phyloP scores from a whole-genome alignment of 371 early-diverging fungal species.

The Parasitella parasitica region DNA sequence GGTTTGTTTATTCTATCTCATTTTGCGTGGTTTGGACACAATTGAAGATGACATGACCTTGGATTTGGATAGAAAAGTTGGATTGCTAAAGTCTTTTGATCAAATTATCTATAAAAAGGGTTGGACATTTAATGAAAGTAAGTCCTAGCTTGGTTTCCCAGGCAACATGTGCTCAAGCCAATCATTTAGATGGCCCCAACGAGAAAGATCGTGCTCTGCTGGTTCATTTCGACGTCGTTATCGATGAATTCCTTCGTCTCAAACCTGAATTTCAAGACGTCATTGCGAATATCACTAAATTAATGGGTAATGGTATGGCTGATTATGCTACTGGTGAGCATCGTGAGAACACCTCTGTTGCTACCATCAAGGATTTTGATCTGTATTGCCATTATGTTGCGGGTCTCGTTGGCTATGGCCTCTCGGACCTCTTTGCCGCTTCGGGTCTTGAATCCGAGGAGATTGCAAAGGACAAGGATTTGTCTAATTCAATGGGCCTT shows the following conservation, averaged over 20 bases:
- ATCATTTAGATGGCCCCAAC: conserved; percentile 69
- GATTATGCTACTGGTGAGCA: conserved; percentile 72
- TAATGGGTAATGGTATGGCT: conserved; percentile 96
- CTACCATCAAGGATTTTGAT: conserved; percentile 84
- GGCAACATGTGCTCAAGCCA: too few relatives aligned
- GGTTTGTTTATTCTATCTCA: conserved; percentile 90
- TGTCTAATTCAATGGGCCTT: conserved; percentile 91
- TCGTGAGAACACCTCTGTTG: conserved; percentile 67
- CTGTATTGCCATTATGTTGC: conserved; percentile 98
- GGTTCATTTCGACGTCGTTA: conserved; percentile 86
- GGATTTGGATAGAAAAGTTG: conserved; percentile 70
- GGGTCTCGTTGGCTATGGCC: conserved; percentile 93
- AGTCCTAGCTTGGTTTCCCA: too few relatives aligned
- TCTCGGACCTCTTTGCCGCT: conserved; percentile 87
- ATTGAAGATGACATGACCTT: conserved; percentile 98
- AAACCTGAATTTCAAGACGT: conserved; percentile 77
- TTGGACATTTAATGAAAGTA: conserved; percentile 86
- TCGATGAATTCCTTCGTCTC: conserved; percentile 82
- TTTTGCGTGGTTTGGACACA: conserved; percentile 95
- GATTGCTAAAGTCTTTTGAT: conserved; percentile 79
- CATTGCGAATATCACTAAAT: conserved; percentile 86
- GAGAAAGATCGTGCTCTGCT: conserved; percentile 93
- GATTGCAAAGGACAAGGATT: conserved; percentile 33
- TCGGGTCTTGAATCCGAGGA: conserved; percentile 78
- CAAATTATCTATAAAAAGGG: conserved; percentile 75